These are phyloP conservation scores for Gossypium davidsonii DNA, from an alignment of 441 rosid species.

Conservation along the genomic window DNA sequence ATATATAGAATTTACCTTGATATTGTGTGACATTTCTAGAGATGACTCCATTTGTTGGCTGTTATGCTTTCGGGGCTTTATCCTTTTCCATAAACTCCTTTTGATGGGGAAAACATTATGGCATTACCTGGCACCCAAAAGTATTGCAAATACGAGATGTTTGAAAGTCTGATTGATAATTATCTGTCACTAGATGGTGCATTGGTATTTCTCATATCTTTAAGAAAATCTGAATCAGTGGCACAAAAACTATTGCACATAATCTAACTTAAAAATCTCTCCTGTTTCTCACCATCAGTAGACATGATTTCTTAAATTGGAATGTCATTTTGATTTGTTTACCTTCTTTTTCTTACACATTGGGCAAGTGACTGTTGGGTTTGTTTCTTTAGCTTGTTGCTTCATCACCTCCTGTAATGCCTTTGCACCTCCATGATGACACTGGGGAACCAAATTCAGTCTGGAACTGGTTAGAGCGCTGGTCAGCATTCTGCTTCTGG, in stretches of 20 bases:
- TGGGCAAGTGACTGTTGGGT: slow-evolving; percentile 14
- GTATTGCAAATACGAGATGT: background rate
- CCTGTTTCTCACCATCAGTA: background rate
- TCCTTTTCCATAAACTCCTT: slow-evolving; percentile 7
- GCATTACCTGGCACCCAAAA: background rate
- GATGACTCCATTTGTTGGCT: background rate
- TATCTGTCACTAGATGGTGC: background rate
- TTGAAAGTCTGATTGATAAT: slow-evolving; percentile 5
- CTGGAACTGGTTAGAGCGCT: slow-evolving; percentile 69
- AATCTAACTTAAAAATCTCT: background rate
- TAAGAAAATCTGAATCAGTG: background rate
- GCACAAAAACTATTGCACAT: background rate
- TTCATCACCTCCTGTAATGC: slow-evolving; percentile 57
- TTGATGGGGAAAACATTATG: slow-evolving; percentile 1
- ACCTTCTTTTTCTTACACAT: background rate
- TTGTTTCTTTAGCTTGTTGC: slow-evolving; percentile 63
- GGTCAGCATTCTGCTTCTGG: slow-evolving; percentile 78
- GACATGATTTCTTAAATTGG: background rate
- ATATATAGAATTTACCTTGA: background rate
- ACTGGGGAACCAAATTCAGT: slow-evolving; percentile 55
- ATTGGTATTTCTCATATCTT: background rate
- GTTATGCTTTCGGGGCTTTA: background rate
- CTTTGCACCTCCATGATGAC: slow-evolving; percentile 51
- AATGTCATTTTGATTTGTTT: slow-evolving; percentile 4
- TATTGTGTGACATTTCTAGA: background rate